These are phyloP conservation scores for Lecanosticta acicola DNA, from an alignment of 2,329 filamentous ascomycete species.

Conservation along the genomic window DNA sequence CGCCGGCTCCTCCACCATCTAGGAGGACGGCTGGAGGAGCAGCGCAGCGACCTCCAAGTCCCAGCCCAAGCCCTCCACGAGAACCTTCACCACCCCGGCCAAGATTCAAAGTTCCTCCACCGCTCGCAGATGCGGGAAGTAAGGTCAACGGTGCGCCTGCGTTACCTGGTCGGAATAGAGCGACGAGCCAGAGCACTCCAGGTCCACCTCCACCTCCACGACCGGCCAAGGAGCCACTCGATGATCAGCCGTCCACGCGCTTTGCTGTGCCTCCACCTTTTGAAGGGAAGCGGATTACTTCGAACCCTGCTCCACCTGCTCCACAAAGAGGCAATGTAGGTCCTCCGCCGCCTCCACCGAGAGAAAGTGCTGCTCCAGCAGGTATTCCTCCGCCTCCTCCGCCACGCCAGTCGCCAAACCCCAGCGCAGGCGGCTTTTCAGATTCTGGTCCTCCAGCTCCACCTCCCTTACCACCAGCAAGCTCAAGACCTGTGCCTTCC, in stretches of 20 bases:
- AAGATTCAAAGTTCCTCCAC: conserved; percentile 78
- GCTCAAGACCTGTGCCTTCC: conserved; percentile 30
- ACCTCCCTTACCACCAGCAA: conserved; percentile 31
- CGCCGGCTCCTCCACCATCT: conserved; percentile 51
- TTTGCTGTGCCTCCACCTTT: conserved; percentile 80
- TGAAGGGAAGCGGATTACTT: conserved; percentile 54
- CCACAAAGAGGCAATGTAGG: conserved; percentile 41
- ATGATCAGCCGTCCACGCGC: conserved; percentile 44
- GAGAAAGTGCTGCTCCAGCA: conserved; percentile 34
- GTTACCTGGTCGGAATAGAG: conserved; percentile 53
- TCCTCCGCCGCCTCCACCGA: conserved; percentile 50
- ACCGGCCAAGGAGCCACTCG: conserved; percentile 51
- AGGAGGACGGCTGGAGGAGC: conserved; percentile 32
- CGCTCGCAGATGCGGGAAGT: conserved; percentile 83
- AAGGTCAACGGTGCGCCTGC: conserved; percentile 29
- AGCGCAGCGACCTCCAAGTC: conserved; percentile 39
- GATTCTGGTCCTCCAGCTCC: conserved; percentile 31
- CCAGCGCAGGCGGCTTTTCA: conserved; percentile 36
- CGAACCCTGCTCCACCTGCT: conserved; percentile 60
- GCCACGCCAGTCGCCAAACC: conserved; percentile 58
- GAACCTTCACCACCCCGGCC: conserved; percentile 66
- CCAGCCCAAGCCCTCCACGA: conserved; percentile 56
- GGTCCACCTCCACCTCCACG: conserved; percentile 39
- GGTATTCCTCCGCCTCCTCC: conserved; percentile 35
- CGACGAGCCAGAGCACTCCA: conserved; percentile 26